A percentile compares a stretch with the other conserved stretches of the same genome.
These are phyloP conservation scores for Capronia americana DNA, from an alignment of 2,329 filamentous ascomycete species.

Conservation along the genomic window DNA sequence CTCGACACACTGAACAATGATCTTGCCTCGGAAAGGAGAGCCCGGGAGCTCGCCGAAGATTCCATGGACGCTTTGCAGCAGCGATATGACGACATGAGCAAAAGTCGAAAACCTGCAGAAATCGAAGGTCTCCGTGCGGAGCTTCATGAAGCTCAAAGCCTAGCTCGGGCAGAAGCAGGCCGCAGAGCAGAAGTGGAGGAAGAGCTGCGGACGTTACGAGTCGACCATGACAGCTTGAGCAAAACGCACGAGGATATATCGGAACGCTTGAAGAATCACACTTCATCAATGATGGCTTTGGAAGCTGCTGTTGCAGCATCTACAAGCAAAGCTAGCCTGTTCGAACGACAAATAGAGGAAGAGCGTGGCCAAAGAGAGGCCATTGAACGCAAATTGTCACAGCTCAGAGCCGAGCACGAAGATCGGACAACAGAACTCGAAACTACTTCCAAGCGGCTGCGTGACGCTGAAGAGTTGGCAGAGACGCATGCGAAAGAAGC, in stretches of 20 bases:
- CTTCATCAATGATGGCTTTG: slow-evolving; percentile 74
- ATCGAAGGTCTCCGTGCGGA: slow-evolving; percentile 85
- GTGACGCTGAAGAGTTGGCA: slow-evolving; percentile 85
- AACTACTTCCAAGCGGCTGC: slow-evolving; percentile 72
- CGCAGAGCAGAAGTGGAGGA: slow-evolving; percentile 77
- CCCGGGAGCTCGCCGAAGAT: slow-evolving; percentile 85
- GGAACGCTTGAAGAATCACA: slow-evolving; percentile 72
- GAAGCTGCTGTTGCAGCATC: slow-evolving; percentile 80
- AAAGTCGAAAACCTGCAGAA: slow-evolving; percentile 81
- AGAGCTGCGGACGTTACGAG: slow-evolving; percentile 73
- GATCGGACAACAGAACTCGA: slow-evolving; percentile 79
- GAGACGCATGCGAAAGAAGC: slow-evolving; percentile 89
- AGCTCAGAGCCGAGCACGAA: slow-evolving; percentile 83
- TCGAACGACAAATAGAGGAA: slow-evolving; percentile 83
- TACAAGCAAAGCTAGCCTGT: slow-evolving; percentile 72
- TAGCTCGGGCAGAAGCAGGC: slow-evolving; percentile 81
- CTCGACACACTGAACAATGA: slow-evolving; percentile 73
- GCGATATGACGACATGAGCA: slow-evolving; percentile 82
- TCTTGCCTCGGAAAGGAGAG: slow-evolving; percentile 78
- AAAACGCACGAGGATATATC: slow-evolving; percentile 71
- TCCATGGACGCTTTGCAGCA: slow-evolving; percentile 81
- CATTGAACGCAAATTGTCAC: slow-evolving; percentile 76
- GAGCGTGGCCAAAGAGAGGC: slow-evolving; percentile 77
- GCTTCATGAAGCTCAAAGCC: slow-evolving; percentile 77
- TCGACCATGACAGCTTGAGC: slow-evolving; percentile 84